phyloP scores from a whole-genome alignment of 2,329 filamentous ascomycete species.

The Geosmithia putterillii region DNA sequence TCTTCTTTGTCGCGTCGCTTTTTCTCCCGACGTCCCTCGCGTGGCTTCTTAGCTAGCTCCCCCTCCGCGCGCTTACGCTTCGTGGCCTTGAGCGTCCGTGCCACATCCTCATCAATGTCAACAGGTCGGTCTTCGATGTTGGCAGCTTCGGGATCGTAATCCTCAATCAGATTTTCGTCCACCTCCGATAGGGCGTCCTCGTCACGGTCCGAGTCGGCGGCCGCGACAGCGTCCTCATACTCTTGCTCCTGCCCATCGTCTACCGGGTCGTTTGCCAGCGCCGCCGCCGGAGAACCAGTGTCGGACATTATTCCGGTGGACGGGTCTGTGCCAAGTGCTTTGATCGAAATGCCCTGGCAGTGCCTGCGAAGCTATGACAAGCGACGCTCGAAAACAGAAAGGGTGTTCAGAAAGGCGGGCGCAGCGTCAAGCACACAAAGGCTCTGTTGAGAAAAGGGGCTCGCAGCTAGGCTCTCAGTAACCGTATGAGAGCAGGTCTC shows the following conservation, averaged over 20 bases:
- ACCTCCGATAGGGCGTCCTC: conserved; percentile 54
- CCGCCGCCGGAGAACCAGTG: conserved; percentile 26
- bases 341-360: not conserved
- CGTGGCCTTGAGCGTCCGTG: conserved; percentile 50
- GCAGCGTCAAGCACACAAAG: not conserved
- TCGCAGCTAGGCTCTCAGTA: not conserved
- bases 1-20: conserved; percentile 40
- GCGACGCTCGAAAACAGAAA: not conserved
- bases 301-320: conserved; percentile 27
- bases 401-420: no score
- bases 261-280: conserved; percentile 20
- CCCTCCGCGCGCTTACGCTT: conserved; percentile 54
- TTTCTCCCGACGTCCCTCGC: conserved; percentile 60
- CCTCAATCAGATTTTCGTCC: conserved; percentile 57
- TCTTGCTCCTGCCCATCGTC: conserved; percentile 29
- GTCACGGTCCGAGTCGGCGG: conserved; percentile 38
- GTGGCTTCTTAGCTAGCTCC: conserved; percentile 58
- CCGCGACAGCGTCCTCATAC: conserved; percentile 25
- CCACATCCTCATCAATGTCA: conserved; percentile 56
- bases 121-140: conserved; percentile 51
- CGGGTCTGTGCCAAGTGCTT: not conserved
- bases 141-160: conserved; percentile 53
- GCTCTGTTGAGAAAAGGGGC: not conserved
- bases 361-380: not conserved
- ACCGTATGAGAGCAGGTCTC: not conserved